phyloP scores from a whole-genome alignment of 2,329 filamentous ascomycete genomes.

The Colletotrichum caudatum region DNA sequence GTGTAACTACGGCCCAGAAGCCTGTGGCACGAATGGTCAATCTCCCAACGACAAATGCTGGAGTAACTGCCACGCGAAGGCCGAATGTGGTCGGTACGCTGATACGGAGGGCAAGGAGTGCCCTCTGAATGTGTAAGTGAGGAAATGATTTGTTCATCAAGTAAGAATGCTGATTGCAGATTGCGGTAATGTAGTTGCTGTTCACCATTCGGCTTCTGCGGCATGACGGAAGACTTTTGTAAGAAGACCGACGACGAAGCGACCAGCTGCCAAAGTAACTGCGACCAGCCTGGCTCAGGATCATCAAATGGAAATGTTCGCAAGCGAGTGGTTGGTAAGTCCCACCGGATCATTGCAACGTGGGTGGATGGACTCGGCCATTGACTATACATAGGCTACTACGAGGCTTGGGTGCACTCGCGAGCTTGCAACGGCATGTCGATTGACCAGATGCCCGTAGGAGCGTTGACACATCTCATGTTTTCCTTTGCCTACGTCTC shows the following conservation, averaged over 20 bases:
- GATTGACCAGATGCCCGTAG: conserved; percentile 42
- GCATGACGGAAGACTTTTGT: conserved; percentile 41
- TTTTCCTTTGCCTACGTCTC: conserved; percentile 52
- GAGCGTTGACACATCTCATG: conserved; percentile 46
- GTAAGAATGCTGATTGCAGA: no score
- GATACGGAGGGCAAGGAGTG: conserved; percentile 45
- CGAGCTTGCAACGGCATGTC: background rate
- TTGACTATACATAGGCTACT: background rate
- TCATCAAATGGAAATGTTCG: no score
- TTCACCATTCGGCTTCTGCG: conserved; percentile 51
- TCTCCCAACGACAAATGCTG: conserved; percentile 48
- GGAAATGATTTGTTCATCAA: no score
- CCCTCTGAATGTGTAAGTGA: conserved; percentile 50
- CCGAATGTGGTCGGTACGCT: conserved; percentile 50
- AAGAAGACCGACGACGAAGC: conserved; percentile 11
- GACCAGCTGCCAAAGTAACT: conserved; percentile 45
- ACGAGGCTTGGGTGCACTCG: background rate
- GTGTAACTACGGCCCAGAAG: conserved; percentile 31
- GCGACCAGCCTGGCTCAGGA: background rate
- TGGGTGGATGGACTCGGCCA: no score
- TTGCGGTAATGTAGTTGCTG: conserved; percentile 45
- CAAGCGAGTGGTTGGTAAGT: no score
- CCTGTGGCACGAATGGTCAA: conserved; percentile 44
- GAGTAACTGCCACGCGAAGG: conserved; percentile 50
- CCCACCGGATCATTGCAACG: no score